Percentiles rank a stretch among this genome's conserved stretches.
These are phyloP conservation scores for Lactuca saligna DNA, from an alignment of 129 eudicot genomes.

Conservation along the genomic window DNA sequence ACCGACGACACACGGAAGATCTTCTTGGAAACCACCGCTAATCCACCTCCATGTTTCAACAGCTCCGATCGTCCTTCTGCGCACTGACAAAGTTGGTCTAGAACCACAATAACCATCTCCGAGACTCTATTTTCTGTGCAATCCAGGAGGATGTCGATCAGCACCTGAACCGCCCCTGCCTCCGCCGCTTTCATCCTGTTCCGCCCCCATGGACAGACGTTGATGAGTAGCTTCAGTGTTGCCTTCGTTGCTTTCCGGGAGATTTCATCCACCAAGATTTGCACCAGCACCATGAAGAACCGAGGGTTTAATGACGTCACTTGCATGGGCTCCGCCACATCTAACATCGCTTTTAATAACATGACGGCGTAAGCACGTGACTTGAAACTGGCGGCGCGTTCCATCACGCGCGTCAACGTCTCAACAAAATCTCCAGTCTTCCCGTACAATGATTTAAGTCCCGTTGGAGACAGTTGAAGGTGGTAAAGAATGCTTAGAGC, in stretches of 20 bases:
- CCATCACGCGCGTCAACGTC: slow-evolving; percentile 14
- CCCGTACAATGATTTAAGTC: neutral
- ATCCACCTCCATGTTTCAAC: slow-evolving; percentile 32
- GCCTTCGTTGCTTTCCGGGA: slow-evolving; percentile 33
- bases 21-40: slow-evolving; percentile 37
- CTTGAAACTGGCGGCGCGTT: slow-evolving; percentile 11
- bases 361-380: slow-evolving; percentile 23
- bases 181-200: too few relatives aligned
- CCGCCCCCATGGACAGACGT: neutral
- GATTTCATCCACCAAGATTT: slow-evolving; percentile 15
- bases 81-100: slow-evolving; percentile 24
- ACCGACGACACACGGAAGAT: slow-evolving; percentile 34
- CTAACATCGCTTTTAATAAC: slow-evolving; percentile 18
- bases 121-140: slow-evolving; percentile 6
- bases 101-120: slow-evolving; percentile 15
- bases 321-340: slow-evolving; percentile 32
- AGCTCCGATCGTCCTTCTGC: slow-evolving; percentile 37
- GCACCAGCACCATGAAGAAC: slow-evolving; percentile 6
- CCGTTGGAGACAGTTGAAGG: slow-evolving; percentile 19
- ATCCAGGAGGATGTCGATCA: slow-evolving; percentile 12
- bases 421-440: slow-evolving; percentile 15
- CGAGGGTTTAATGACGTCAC: slow-evolving; percentile 4
- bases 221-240: slow-evolving; percentile 30
- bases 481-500: slow-evolving; percentile 28
- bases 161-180: neutral